A percentile compares a stretch with the other conserved stretches of the same genome.
Conservation (phyloP, 208 protist genomes). For the Naegleria lovaniensis region DNA sequence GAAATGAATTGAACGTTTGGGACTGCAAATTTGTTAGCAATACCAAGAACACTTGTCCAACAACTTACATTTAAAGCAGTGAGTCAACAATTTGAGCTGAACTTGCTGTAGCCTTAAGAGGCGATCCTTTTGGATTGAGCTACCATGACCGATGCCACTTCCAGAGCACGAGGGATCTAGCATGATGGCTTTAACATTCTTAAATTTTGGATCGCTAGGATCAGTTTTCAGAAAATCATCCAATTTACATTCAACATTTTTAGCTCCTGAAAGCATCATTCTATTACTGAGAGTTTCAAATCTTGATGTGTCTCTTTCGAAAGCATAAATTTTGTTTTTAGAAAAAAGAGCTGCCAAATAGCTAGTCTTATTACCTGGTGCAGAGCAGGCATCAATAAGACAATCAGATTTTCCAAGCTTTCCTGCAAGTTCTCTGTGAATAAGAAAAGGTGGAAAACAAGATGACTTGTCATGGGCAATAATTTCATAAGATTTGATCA, state of each 20-base stretch:
- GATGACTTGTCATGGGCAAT: slow-evolving; percentile 77
- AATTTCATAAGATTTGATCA: slow-evolving; percentile 49
- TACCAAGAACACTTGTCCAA: not conserved
- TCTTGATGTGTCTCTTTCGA: slow-evolving; percentile 67
- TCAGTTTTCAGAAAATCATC: slow-evolving; percentile 73
- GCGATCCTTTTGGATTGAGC: slow-evolving; percentile 42
- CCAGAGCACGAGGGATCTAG: slow-evolving; percentile 80
- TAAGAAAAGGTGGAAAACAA: slow-evolving; percentile 77
- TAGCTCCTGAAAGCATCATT: slow-evolving; percentile 58
- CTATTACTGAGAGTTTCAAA: slow-evolving; percentile 58
- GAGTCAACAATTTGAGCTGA: slow-evolving; percentile 72
- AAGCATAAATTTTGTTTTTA: slow-evolving; percentile 57
- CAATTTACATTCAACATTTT: slow-evolving; percentile 67
- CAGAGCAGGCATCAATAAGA: slow-evolving; percentile 75
- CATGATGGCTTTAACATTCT: slow-evolving; percentile 69
- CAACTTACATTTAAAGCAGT: slow-evolving; percentile 52
- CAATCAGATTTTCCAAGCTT: slow-evolving; percentile 38
- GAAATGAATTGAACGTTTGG: slow-evolving; percentile 71
- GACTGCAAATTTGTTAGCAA: slow-evolving; percentile 44
- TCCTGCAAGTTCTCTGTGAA: slow-evolving; percentile 58
- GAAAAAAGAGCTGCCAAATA: slow-evolving; percentile 59
- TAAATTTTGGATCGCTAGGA: slow-evolving; percentile 52
- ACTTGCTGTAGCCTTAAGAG: slow-evolving; percentile 63
- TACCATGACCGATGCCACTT: slow-evolving; percentile 63
- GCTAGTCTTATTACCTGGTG: slow-evolving; percentile 82